Base-by-base conservation (phyloP, 2,329 filamentous ascomycete species). In the Cladosporium cucumerinum region DNA sequence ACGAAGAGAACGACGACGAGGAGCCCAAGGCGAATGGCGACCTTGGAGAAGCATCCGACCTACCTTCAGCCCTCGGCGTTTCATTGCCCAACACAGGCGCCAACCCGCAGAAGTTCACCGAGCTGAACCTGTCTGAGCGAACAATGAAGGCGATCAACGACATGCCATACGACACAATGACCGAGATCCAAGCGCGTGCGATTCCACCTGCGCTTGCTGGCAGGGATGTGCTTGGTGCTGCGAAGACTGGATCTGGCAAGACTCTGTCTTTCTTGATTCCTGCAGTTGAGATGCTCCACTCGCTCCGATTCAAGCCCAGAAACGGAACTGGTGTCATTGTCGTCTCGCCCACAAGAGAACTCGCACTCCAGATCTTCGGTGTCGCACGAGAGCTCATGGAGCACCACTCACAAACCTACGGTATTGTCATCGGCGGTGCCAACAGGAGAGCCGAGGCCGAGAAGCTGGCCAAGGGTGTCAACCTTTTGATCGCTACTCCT, bases 91-190 rank as follows among this genome's bases (percentile, higher is more conserved):
- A 82, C 32, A 83, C 86, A 32, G 85, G 85, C 61, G 81, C 79
- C 58, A 85, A 89, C 64, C 87, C 89, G 25, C 82, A 89, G 73
- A 87, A 87, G 60, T 97, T 97, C 75, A 80, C 86, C 36, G 90
- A 98, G 69, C 82, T 99, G 68, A 91, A 91, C 63, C 85, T 99
- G 12, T 95, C 92, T 1, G 90, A 93, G 26, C 93, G 91, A 79
- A 97, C 93, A 0, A 90, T 93, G 84, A 87, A 90, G 80, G 93
- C 93, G 10, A 93, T 97, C 71, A 80, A 88, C 65, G 91, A 90
- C 69, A 98, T 99, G 94, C 91, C 91, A 16, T 97, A 98, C 76
- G 89, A 90, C 74, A 93, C 85, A 57, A 97, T 99, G 93, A 98
- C 95, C 0, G 91, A 95, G 77, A 97, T 98, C 70, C 95, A 98